phyloP scores from a whole-genome alignment of 164 flowering plant genomes.

The Pachysandra terminalis region DNA sequence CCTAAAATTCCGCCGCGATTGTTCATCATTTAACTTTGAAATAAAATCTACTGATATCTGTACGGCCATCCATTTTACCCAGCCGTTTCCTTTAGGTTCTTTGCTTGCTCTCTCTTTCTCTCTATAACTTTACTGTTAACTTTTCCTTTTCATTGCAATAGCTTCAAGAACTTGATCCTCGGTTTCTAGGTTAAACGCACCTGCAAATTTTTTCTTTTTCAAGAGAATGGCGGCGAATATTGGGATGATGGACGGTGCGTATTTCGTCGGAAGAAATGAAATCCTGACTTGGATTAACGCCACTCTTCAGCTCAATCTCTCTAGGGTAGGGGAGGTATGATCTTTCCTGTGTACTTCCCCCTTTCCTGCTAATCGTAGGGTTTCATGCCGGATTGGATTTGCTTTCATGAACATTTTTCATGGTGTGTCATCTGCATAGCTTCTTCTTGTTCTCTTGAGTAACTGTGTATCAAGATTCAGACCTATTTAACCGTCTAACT shows the following conservation, averaged over 20 bases:
- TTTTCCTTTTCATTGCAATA: too few species aligned
- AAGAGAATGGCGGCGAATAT: conserved; percentile 37
- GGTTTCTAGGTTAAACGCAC: not conserved
- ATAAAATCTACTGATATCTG: not conserved
- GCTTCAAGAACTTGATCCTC: not conserved
- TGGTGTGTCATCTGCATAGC: too few species aligned
- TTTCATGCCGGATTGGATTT: too few species aligned
- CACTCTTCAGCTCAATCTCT: conserved; percentile 75
- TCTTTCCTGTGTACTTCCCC: too few species aligned
- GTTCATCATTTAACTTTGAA: not conserved
- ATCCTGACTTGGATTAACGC: conserved; percentile 80
- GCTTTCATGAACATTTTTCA: too few species aligned
- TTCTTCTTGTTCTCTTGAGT: too few species aligned
- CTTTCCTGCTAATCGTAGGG: too few species aligned
- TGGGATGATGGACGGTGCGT: conserved; percentile 91
- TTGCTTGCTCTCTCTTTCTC: too few species aligned
- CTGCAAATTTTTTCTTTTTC: not conserved
- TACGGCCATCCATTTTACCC: not conserved
- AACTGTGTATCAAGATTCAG: too few species aligned
- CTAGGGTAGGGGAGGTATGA: conserved; percentile 72
- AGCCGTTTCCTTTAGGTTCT: not conserved
- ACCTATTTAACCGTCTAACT: too few species aligned
- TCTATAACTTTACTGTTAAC: too few species aligned
- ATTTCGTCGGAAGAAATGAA: conserved; percentile 89
- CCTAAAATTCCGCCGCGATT: conserved; percentile 3